Evolutionary conservation across 192 early-diverging fungal genomes (phyloP), one percentile per base, ranked within the genome.

Genomic region (Coemansia sp.): DNA sequence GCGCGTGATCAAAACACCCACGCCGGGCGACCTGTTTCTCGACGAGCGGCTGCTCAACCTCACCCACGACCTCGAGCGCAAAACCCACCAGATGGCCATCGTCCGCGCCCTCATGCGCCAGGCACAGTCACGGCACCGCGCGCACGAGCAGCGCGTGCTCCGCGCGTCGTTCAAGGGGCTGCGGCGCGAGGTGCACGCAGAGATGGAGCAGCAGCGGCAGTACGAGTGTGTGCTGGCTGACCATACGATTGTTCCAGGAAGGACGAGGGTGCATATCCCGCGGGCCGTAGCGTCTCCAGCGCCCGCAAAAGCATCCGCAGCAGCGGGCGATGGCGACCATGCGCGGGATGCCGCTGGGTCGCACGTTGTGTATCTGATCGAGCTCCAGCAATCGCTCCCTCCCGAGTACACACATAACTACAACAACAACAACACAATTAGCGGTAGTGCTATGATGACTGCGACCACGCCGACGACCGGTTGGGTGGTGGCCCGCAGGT

Each of bases 401-500:
- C 12, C 35, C 12, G 71, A 72, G 33, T 53, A 69, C 3, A 71
- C 80, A n/a, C n/a, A n/a, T n/a, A n/a, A n/a, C n/a, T n/a, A n/a
- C n/a, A n/a, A n/a, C n/a, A n/a, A n/a, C n/a, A n/a, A n/a, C n/a
- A n/a, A n/a, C n/a, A n/a, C n/a, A n/a, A n/a, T n/a, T n/a, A n/a
- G n/a, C n/a, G n/a, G n/a, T n/a, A n/a, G n/a, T n/a, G n/a, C n/a
- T n/a, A n/a, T n/a, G n/a, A n/a, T n/a, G n/a, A n/a, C n/a, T n/a
- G n/a, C n/a, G n/a, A n/a, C n/a, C n/a, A n/a, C n/a, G n/a, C n/a
- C 68, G 45, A 64, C 64, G 1, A 43, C 59, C 4, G 87, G 89
- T 4, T 92, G 90, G 90, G 81, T 91, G 16, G 86, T 91, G n/a
- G 79, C 81, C 2, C 81, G 91, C 6, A 73, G 94, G 3, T 94